These are phyloP conservation scores for Trichophaea hybrida DNA, from an alignment of 2,329 filamentous ascomycete genomes.

Conservation along the genomic window DNA sequence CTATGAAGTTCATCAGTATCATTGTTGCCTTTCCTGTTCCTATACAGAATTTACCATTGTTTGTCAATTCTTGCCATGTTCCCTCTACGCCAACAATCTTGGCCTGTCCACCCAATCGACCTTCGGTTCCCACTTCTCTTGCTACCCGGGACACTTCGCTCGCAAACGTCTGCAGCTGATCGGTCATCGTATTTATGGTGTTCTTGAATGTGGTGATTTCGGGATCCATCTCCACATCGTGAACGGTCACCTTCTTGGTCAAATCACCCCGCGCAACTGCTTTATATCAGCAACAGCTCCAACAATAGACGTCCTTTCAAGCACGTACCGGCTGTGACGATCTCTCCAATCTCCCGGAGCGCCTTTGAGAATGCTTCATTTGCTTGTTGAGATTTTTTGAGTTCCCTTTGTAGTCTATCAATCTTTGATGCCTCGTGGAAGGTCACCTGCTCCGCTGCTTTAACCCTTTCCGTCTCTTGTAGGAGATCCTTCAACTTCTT, in stretches of 20 bases:
- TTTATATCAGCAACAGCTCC: background rate
- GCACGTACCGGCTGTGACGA: conserved; percentile 56
- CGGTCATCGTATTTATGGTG: conserved; percentile 98
- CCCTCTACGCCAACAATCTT: conserved; percentile 87
- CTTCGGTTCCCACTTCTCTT: conserved; percentile 90
- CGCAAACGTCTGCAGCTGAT: conserved; percentile 90
- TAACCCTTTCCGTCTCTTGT: conserved; percentile 75
- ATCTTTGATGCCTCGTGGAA: conserved; percentile 84
- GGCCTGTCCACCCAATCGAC: conserved; percentile 82
- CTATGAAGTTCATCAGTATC: conserved; percentile 10
- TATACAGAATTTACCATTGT: conserved; percentile 41
- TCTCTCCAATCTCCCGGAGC: conserved; percentile 87
- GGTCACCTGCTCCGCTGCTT: conserved; percentile 70
- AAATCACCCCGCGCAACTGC: conserved; percentile 79
- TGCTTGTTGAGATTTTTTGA: conserved; percentile 94
- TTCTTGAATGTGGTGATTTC: conserved; percentile 97
- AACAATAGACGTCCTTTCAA: conserved; percentile 2
- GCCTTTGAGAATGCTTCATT: conserved; percentile 98
- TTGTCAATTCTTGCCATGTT: conserved; percentile 93
- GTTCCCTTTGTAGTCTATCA: conserved; percentile 73
- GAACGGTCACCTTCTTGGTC: conserved; percentile 92
- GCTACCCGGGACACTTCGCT: conserved; percentile 91
- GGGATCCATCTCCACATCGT: conserved; percentile 91
- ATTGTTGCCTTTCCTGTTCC: background rate
- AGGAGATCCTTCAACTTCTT: conserved; percentile 91